Conservation (phyloP, 495 filamentous ascomycete species). For the Neurospora discreta region DNA sequence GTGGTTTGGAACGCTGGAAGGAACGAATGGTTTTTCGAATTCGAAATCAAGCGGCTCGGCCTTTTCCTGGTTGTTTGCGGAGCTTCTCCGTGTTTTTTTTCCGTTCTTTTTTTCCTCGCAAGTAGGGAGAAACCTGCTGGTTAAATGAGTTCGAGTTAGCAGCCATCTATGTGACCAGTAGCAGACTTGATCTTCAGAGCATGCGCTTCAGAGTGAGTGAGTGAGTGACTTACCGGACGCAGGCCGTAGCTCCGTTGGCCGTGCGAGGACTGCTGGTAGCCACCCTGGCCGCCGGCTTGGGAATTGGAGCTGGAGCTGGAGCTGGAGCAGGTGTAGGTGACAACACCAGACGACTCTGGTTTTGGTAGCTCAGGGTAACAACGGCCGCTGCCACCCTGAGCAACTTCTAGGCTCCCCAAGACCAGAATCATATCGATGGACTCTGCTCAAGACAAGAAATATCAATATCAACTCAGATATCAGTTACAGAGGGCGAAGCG, state of each 20-base stretch:
- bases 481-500: neutral
- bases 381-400: no score
- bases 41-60: conserved; percentile 31
- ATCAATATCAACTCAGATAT: neutral
- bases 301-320: neutral
- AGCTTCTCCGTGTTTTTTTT: conserved; percentile 38
- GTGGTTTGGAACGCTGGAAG: neutral
- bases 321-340: no score
- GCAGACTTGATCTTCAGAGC: neutral
- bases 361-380: neutral
- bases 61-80: conserved; percentile 37
- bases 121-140: conserved; percentile 7
- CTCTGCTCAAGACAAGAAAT: neutral
- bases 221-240: neutral
- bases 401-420: neutral
- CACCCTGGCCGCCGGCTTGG: neutral
- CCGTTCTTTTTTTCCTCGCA: conserved; percentile 32
- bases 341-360: no score
- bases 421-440: neutral
- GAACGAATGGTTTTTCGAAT: no score
- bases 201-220: neutral
- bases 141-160: neutral
- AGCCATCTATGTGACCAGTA: neutral
- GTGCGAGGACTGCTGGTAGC: neutral
- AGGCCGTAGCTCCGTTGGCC: neutral